Percentiles rank a stretch among this genome's conserved stretches.
Evolutionary conservation across 2,329 filamentous ascomycete genomes (phyloP).

Genomic region (Graphilbum ipis-grandicollis): DNA sequence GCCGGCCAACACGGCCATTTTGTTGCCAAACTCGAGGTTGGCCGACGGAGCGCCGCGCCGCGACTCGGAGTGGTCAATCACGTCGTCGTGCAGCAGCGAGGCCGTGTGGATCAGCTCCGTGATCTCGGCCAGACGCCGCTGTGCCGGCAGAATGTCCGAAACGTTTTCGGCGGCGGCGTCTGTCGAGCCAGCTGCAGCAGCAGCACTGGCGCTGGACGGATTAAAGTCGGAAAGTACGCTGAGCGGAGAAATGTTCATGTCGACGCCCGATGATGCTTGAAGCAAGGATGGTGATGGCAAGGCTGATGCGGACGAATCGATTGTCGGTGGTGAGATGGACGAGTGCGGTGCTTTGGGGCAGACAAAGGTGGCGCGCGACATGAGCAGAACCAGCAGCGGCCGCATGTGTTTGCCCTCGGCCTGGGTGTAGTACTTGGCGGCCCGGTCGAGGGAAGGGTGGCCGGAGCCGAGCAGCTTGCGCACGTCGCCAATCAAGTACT

Average conservation of each 20-base stretch:
- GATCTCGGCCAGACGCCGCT: constrained; percentile 85
- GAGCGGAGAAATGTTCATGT: constrained; percentile 35
- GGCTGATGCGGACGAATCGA: too few relatives aligned
- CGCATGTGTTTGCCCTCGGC: constrained; percentile 94
- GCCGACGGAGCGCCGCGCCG: constrained; percentile 73
- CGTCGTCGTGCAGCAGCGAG: constrained; percentile 91
- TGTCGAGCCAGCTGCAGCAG: constrained; percentile 22
- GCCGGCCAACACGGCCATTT: constrained; percentile 96
- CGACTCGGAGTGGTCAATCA: constrained; percentile 82
- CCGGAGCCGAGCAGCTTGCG: constrained; percentile 83
- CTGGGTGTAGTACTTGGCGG: constrained; percentile 95
- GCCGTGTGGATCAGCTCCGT: constrained; percentile 96
- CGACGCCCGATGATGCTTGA: constrained; percentile 29
- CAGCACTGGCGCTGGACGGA: too few relatives aligned
- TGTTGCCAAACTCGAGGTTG: constrained; percentile 93
- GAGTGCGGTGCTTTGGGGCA: constrained; percentile 43
- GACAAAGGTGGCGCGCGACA: constrained; percentile 84
- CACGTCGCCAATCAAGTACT: constrained; percentile 87
- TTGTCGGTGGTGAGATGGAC: too few relatives aligned
- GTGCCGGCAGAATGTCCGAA: constrained; percentile 72
- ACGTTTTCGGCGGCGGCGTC: constrained; percentile 27
- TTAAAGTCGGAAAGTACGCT: constrained; percentile 63
- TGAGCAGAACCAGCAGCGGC: constrained; percentile 84
- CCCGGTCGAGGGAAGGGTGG: constrained; percentile 84
- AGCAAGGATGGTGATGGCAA: too few relatives aligned